Base-by-base conservation (phyloP, 192 early-diverging fungal species). In the Backusella parvicylindrica region DNA sequence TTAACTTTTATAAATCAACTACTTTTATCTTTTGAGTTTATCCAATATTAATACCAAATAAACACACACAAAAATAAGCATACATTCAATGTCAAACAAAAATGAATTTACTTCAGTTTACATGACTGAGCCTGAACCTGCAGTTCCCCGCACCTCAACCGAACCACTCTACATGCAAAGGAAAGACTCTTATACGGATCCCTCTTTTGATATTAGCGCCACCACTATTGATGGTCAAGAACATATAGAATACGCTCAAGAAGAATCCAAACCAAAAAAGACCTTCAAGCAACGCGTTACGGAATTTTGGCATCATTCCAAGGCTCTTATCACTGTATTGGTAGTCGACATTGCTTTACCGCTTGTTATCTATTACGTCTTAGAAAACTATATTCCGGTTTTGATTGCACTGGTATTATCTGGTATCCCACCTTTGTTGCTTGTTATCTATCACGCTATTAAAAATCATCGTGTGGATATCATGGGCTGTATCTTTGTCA, bases 361-460 rank as follows among this genome's bases (percentile, higher is more conserved):
- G 16, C 31, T 81, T 9, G 68, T 60, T 1, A 53, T 77, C 1
- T 84, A 78, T 26, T 84, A 75, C 71, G 63, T 72, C 1, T 69
- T 85, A 21, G 79, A 77, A 43, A 75, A 41, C 3, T 68, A 75
- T 41, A 72, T 77, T 0, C 37, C 67, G 15, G 11, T 69, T 31
- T 6, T 85, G 26, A 66, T 71, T 16, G 84, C 84, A 1, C 65
- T 85, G 49, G 6, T 83, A 16, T 64, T 85, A 31, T 85, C 84
- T 37, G 78, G 84, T 69, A 67, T 83, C 33, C 84, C 84, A 47
- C 82, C 84, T 21, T 35, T 79, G 6, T 30, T 85, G 18, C 32
- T 31, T n/a, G 75, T 78, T 31, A 63, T 83, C 16, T 9, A 41
- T 41, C 79, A 70, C 36, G 75, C 81, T 35, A n/a, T 79, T 11